Conservation (phyloP, 805 yeast genomes). For the Metschnikowia koreensis region DNA sequence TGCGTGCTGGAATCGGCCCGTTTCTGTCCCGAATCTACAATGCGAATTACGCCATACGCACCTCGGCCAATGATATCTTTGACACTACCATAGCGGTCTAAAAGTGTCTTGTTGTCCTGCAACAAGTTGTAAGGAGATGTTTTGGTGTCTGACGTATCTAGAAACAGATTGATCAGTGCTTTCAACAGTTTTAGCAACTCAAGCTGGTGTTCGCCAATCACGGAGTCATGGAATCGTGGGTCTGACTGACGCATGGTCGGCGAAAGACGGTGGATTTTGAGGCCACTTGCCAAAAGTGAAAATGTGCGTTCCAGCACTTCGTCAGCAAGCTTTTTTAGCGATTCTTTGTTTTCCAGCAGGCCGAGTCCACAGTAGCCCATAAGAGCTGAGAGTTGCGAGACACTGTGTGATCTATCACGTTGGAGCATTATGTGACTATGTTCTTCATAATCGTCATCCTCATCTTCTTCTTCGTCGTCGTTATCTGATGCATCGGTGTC, state of each 20-base stretch:
- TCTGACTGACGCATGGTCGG: constrained; percentile 20
- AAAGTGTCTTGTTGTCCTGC: constrained; percentile 24
- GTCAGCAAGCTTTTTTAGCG: constrained; percentile 24
- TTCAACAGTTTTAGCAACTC: constrained; percentile 24
- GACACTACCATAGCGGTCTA: constrained; percentile 34
- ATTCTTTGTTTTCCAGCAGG: constrained; percentile 16
- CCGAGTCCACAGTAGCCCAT: constrained; percentile 39
- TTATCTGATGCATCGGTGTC: not conserved
- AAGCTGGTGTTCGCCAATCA: constrained; percentile 31
- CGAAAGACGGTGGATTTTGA: constrained; percentile 27
- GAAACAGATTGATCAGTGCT: constrained; percentile 16
- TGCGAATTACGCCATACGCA: constrained; percentile 47
- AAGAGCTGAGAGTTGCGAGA: constrained; percentile 27
- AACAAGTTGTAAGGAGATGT: constrained; percentile 9
- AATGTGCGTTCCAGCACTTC: constrained; percentile 35
- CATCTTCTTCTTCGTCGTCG: constrained; percentile 15
- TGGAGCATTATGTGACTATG: constrained; percentile 28
- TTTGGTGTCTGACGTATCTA: constrained; percentile 10
- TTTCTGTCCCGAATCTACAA: constrained; percentile 26
- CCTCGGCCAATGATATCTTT: constrained; percentile 43
- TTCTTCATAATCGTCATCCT: constrained; percentile 23
- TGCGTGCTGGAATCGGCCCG: constrained; percentile 2
- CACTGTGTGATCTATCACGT: constrained; percentile 18
- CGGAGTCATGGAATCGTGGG: constrained; percentile 22
- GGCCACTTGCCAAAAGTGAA: constrained; percentile 24